Evolutionary conservation across 306 rosid genomes (phyloP).

Genomic region (Sechiopsis laciniata): DNA sequence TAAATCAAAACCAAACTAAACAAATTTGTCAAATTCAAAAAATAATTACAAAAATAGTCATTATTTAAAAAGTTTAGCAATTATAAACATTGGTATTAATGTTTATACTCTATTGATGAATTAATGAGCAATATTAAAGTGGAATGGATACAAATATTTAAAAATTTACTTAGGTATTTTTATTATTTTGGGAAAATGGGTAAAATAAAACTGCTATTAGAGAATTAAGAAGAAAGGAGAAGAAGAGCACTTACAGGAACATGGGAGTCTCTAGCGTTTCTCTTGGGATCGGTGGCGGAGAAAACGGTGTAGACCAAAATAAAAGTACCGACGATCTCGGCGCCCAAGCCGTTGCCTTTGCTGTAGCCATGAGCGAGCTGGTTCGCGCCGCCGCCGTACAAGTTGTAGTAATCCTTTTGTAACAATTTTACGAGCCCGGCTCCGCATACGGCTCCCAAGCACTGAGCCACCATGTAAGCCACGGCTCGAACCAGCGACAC

Average conservation of each 20-base stretch:
- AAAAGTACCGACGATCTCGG: constrained; percentile 33
- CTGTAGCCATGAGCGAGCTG: constrained; percentile 37
- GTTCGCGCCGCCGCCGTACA: constrained; percentile 61
- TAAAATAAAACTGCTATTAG: too few relatives aligned
- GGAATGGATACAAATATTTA: too few relatives aligned
- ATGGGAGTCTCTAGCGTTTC: constrained; percentile 64
- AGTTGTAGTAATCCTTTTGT: constrained; percentile 31
- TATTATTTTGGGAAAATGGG: too few relatives aligned
- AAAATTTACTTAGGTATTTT: too few relatives aligned
- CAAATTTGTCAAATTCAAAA: too few relatives aligned
- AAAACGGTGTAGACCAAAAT: constrained; percentile 67
- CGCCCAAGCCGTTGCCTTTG: constrained; percentile 42
- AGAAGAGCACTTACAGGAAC: constrained; percentile 41
- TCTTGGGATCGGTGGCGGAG: constrained; percentile 72
- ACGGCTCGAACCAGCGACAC: constrained; percentile 59
- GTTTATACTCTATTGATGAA: too few relatives aligned
- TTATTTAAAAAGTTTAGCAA: too few relatives aligned
- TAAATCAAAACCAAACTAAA: too few relatives aligned
- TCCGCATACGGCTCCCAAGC: constrained; percentile 60
- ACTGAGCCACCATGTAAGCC: constrained; percentile 61
- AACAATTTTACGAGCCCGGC: constrained; percentile 57
- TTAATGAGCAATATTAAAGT: too few relatives aligned
- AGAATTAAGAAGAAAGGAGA: neutral
- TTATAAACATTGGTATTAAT: too few relatives aligned
- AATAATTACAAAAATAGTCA: too few relatives aligned